These are phyloP conservation scores for Polyporus arcularius DNA, from an alignment of 768 basidiomycete genomes.

Conservation along the genomic window DNA sequence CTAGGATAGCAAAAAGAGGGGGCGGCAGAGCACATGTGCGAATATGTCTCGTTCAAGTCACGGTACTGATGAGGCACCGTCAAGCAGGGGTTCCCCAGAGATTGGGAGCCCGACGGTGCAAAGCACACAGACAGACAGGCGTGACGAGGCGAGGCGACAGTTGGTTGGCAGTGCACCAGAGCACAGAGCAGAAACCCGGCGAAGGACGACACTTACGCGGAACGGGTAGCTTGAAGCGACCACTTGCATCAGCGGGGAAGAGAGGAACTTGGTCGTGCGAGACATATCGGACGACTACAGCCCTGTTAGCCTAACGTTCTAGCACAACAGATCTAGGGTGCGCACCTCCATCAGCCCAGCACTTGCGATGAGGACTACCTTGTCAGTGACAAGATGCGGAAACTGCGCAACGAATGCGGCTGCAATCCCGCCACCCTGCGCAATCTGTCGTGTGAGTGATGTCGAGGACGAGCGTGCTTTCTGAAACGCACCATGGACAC, in stretches of 20 bases:
- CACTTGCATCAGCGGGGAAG: conserved; percentile 70
- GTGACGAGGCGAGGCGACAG: background rate
- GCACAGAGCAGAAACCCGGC: background rate
- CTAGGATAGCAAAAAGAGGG: background rate
- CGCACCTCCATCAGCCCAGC: conserved; percentile 69
- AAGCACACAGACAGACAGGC: background rate
- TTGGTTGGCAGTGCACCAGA: background rate
- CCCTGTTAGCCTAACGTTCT: background rate
- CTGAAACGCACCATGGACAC: conserved; percentile 66
- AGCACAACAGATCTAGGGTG: conserved; percentile 1
- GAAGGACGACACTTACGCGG: conserved; percentile 42
- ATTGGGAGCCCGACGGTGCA: too few relatives aligned
- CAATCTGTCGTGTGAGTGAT: background rate
- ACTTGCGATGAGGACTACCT: conserved; percentile 66
- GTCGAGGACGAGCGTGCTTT: background rate
- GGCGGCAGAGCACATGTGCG: too few relatives aligned
- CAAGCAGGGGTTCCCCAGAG: too few relatives aligned
- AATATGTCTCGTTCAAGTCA: background rate
- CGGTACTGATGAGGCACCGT: too few relatives aligned
- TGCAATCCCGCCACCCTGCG: conserved; percentile 72
- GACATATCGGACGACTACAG: conserved; percentile 63
- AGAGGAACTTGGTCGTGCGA: conserved; percentile 76
- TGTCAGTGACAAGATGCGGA: conserved; percentile 67
- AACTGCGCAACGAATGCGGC: conserved; percentile 71
- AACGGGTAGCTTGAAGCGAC: conserved; percentile 63